Evolutionary conservation across 2,329 filamentous ascomycete genomes (phyloP), one percentile per base, ranked within the genome.

Genomic region (Plectosphaerella sp.): DNA sequence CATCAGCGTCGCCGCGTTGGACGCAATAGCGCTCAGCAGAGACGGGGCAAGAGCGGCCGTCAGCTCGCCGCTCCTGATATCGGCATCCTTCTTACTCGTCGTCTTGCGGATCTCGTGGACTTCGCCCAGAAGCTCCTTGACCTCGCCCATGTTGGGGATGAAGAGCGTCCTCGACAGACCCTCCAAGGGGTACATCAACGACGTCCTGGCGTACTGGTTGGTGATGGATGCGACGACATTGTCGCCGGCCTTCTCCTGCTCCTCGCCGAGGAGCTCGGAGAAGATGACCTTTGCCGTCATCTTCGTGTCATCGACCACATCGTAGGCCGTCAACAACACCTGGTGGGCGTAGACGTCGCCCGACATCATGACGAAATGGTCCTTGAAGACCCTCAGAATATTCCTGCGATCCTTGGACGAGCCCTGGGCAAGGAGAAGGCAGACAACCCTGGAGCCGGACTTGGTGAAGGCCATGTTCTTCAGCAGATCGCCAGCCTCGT

Each of bases 401-500:
- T 88, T 79, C 71, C 96, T 96, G 61, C 94, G 86, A 70, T 97
- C 93, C 74, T 99, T 99, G 58, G 94, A 91, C 50, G 78, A 86
- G 52, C 91, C 91, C 63, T 96, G 80, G 10, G 94, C 92, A 39
- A 99, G 75, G 41, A 90, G 81, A 43, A 96, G 77, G 64, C 86
- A 93, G 52, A 91, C 87, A 12, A 99, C 78, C 36, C 89, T 82
- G 45, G 91, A 85, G 6, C 94, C 94, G 9, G 90, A 91, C 67
- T 87, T 88, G 43, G 94, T 99, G 71, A 99, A 99, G 7, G 92
- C 92, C 74, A 99, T 82, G 68, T 97, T 97, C 77, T 96, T 96
- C 58, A 94, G 79, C 56, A 97, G 72, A 67, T 97, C 92, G 47
- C 91, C 91, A 53, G 88, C 87, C 64, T 96, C 90, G 59, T 99